Conservation (phyloP, 2,329 filamentous ascomycete genomes). For the Lomentospora prolificans region DNA sequence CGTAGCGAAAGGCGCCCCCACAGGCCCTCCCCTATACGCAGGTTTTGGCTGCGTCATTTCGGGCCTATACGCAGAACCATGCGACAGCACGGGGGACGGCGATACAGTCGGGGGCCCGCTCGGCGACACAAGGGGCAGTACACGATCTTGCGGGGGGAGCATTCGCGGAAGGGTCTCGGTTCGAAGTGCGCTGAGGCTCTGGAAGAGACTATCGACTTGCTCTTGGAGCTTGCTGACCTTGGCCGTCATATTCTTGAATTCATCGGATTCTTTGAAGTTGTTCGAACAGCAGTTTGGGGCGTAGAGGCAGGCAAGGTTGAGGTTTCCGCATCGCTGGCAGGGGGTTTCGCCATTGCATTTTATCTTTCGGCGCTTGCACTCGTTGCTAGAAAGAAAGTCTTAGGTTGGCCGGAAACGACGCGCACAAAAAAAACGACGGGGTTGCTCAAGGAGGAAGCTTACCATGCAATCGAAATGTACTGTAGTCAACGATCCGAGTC, state of each 20-base stretch:
- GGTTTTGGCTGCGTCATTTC: conserved; percentile 42
- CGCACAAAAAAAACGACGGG: background rate
- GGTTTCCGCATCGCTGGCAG: conserved; percentile 58
- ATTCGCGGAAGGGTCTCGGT: conserved; percentile 7
- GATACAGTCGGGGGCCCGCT: conserved; percentile 18
- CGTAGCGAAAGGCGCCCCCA: background rate
- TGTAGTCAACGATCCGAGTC: conserved; percentile 15
- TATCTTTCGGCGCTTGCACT: conserved; percentile 66
- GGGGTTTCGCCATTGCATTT: conserved; percentile 64
- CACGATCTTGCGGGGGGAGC: conserved; percentile 5
- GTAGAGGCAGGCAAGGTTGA: conserved; percentile 57
- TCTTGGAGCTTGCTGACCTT: conserved; percentile 71
- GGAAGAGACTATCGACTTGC: conserved; percentile 70
- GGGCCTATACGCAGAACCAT: conserved; percentile 31
- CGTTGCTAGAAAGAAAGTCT: conserved; percentile 39
- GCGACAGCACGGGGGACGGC: conserved; percentile 33
- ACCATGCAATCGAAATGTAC: conserved; percentile 56
- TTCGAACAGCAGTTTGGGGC: conserved; percentile 58
- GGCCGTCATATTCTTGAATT: conserved; percentile 72
- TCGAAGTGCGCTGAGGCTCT: conserved; percentile 43
- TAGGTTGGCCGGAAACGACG: conserved; percentile 1
- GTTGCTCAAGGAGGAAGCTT: conserved; percentile 18
- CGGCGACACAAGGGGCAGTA: background rate
- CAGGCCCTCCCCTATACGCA: conserved; percentile 54
- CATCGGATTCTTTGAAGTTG: conserved; percentile 85